Base-by-base conservation (phyloP, 257 asterid species). In the Forsythia viridissima region DNA sequence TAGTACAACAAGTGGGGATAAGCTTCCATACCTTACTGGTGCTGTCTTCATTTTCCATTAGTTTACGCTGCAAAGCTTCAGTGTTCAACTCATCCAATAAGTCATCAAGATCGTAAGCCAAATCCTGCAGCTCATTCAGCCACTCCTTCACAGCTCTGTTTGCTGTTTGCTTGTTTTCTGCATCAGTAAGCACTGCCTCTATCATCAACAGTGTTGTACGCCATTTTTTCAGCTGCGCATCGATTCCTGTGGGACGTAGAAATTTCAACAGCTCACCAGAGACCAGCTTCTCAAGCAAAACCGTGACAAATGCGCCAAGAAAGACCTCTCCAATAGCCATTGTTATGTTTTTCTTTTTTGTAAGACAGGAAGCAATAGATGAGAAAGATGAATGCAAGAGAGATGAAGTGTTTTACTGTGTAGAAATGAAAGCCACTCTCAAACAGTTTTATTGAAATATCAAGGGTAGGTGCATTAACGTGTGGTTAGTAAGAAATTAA, bases 61-160 rank as follows among this genome's bases (percentile, higher is more conserved):
- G 11, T 20, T 70, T 51, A 7, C 74, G 5, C 55, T 51, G 66
- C 65, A 74, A 51, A 43, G 76, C 65, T 74, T 74, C 51, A 8
- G 86, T 76, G 68, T 79, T 39, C 55, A 83, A 79, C 43, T 83
- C 79, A 40, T 79, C 86, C 67, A 83, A 20, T 51, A 83, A 61
- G 30, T 82, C 81, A 72, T 82, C 83, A 75, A 42, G 70, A 6
- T 75, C 81, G 21, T 79, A 79, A 42, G 80, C 82, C 15, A 82
- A 68, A 21, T 76, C 15, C 76, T 76, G 72, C 65, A 82, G 80
- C 69, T 59, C 76, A 63, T 67, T 69, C 16, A 82, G 71, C 86
- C 83, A 79, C 30, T 74, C 74, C 63, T 66, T 41, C 18, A 79
- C 71, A n/a, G 77, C 66, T 3, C 11, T 78, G 66, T 75, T 82